These are phyloP conservation scores for Copromyces sp. DNA, from an alignment of 495 filamentous ascomycete genomes.

Conservation along the genomic window DNA sequence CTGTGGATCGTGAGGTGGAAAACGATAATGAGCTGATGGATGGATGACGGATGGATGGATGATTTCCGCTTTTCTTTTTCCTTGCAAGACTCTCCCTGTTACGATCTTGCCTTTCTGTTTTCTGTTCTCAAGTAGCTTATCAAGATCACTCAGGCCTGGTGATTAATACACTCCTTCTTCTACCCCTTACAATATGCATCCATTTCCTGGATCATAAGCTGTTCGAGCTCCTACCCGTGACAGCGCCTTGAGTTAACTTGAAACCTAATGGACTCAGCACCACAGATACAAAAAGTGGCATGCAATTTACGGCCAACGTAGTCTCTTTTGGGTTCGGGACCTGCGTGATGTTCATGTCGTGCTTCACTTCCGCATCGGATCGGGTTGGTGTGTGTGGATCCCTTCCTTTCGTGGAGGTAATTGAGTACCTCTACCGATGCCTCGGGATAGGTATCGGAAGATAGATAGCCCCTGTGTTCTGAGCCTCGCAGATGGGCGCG, in stretches of 20 bases:
- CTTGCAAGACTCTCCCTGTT: not conserved
- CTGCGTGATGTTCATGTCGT: not conserved
- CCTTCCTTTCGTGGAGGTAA: not conserved
- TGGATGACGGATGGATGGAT: not conserved
- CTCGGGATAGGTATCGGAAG: too few species aligned
- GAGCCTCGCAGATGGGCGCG: not conserved
- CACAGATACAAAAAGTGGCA: not conserved
- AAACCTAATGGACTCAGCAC: not conserved
- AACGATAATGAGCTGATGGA: not conserved
- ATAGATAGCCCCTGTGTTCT: not conserved
- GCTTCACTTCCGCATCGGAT: not conserved
- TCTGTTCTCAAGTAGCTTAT: not conserved
- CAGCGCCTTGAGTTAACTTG: not conserved
- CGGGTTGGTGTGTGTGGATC: not conserved
- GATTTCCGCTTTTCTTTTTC: not conserved
- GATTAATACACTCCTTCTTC: not conserved
- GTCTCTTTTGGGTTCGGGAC: not conserved
- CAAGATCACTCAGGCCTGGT: not conserved
- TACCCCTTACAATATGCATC: not conserved
- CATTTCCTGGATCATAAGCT: not conserved
- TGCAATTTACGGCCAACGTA: not conserved
- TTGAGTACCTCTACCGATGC: too few species aligned
- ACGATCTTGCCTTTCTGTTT: not conserved
- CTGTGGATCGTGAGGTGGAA: not conserved
- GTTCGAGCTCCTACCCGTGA: not conserved